Evolutionary conservation across 352 stramenopile genomes (phyloP).

Genomic region (Phytophthora rubi): DNA sequence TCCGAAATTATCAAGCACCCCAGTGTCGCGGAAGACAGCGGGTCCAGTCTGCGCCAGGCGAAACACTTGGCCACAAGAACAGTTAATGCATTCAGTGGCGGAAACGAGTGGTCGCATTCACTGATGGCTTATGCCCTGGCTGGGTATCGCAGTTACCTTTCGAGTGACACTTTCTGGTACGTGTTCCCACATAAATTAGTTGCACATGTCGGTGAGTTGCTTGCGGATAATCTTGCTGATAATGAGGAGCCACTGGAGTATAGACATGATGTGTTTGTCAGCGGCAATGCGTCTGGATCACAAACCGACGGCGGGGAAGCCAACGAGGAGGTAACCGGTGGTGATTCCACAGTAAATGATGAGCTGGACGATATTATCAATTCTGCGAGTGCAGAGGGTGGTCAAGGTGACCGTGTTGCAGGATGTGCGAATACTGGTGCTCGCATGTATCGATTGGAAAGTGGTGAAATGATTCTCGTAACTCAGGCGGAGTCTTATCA

Average conservation of each 20-base stretch:
- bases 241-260: too few species aligned
- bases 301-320: too few species aligned
- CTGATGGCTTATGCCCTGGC: conserved; percentile 14
- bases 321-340: too few species aligned
- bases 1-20: conserved; percentile 10
- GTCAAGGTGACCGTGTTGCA: background rate
- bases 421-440: background rate
- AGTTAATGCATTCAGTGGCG: conserved; percentile 17
- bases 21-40: conserved; percentile 10
- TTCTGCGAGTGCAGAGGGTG: too few species aligned
- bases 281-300: too few species aligned
- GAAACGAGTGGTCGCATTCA: conserved; percentile 12
- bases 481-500: conserved; percentile 8
- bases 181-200: conserved; percentile 14
- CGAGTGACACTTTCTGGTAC: conserved; percentile 14
- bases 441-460: background rate
- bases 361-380: too few species aligned
- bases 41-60: background rate
- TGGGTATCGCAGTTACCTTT: conserved; percentile 4
- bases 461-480: conserved; percentile 1
- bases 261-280: too few species aligned
- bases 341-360: too few species aligned
- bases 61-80: conserved; percentile 14
- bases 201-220: background rate
- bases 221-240: background rate